Base-by-base conservation (phyloP, 2,329 filamentous ascomycete genomes). In the Xylariaceae sp. region DNA sequence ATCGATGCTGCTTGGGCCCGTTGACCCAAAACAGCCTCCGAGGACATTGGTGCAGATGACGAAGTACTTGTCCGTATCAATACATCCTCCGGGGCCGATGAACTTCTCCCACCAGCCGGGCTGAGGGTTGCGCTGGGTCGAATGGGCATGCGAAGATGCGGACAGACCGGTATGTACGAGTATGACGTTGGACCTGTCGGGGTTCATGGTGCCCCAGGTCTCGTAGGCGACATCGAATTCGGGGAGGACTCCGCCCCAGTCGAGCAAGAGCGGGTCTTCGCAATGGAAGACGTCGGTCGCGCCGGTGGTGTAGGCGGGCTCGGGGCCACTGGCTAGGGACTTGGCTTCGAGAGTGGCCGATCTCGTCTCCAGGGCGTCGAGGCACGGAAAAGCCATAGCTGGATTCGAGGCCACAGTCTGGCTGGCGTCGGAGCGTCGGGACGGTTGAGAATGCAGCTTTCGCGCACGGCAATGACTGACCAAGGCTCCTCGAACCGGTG, bases 61-160 rank as follows among this genome's bases (percentile, higher is more conserved):
- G 66, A 91, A 90, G 75, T 95, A 96, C 68, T 90, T 93, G 71
- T 93, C 75, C 1, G 94, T 99, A 69, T 99, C 90, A 10, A 99
- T 74, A 11, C 90, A 88, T 17, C 81, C 80, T 1, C 89, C 90
- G 0, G 92, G 88, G 0, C 94, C 94, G 65, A 99, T 97, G 69
- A 99, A 99, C 70, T 88, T 93, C 73, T 99, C 94, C 94, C 94
- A 99, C 94, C 94, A 99, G 3, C 94, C 94, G 0, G 91, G 88
- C 69, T 92, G 88, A 0, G 89, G 82, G 69, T 99, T 99, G 10
- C 78, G 75, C 47, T 82, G 79, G n/a, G 93, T 97, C 52, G 91
- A 97, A 66, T 92, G 92, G 2, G 94, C 94, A 73, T 99, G 94
- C 51, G 92, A 97, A 6, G 92, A 97, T n/a, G 94, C 94, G 1